Evolutionary conservation across 176 grass and related monocot species (phyloP).

Genomic region (Hordeum vulgare): DNA sequence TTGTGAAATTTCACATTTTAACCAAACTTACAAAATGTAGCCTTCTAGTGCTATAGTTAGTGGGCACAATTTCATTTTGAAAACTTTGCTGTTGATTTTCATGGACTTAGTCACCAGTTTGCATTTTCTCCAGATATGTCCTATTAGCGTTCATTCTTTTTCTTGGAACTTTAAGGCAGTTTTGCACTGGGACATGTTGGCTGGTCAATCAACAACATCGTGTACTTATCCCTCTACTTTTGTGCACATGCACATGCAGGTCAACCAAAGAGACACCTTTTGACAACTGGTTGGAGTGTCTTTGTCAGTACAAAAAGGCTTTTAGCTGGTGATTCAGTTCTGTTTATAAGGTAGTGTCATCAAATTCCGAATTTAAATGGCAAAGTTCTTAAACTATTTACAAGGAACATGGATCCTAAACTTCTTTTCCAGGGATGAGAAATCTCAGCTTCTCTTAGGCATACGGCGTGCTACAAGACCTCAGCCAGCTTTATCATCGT

Average conservation of each 20-base stretch:
- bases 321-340: constrained; percentile 88
- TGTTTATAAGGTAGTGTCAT: constrained; percentile 73
- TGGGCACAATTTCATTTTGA: not conserved
- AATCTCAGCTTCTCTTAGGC: constrained; percentile 96
- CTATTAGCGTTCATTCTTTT: not conserved
- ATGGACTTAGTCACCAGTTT: not conserved
- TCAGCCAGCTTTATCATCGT: constrained; percentile 90
- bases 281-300: constrained; percentile 98
- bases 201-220: constrained; percentile 2
- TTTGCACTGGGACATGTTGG: not conserved
- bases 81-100: not conserved
- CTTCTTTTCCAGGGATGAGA: constrained; percentile 73
- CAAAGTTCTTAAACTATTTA: not conserved
- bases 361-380: constrained; percentile 3
- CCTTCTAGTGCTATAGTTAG: too few relatives aligned
- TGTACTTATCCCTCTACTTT: constrained; percentile 22
- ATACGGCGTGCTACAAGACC: constrained; percentile 69
- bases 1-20: not conserved
- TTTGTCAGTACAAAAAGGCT: constrained; percentile 91
- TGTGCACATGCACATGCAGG: constrained; percentile 60
- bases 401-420: constrained; percentile 12
- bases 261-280: constrained; percentile 95
- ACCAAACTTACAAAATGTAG: not conserved
- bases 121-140: not conserved
- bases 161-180: constrained; percentile 4